Conservation (phyloP, 768 basidiomycete genomes). For the Suillus discolor region DNA sequence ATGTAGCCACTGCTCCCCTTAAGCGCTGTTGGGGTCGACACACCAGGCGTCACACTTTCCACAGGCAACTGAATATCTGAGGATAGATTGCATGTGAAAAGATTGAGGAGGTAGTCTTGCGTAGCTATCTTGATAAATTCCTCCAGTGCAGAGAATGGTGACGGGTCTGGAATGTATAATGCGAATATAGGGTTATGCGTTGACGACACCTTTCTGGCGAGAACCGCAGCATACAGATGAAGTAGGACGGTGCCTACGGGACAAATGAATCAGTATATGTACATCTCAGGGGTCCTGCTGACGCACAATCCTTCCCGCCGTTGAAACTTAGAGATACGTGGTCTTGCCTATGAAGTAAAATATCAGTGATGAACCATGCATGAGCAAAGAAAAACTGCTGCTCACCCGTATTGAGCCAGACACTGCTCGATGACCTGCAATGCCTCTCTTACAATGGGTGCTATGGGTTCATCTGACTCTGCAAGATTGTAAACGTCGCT, state of each 20-base stretch:
- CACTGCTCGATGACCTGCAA: slow-evolving; percentile 79
- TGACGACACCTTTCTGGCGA: slow-evolving; percentile 48
- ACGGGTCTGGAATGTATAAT: slow-evolving; percentile 88
- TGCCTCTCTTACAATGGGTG: slow-evolving; percentile 72
- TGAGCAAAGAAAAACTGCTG: slow-evolving; percentile 14
- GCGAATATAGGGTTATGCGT: slow-evolving; percentile 54
- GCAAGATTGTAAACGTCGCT: slow-evolving; percentile 66
- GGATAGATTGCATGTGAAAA: slow-evolving; percentile 46
- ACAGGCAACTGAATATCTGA: slow-evolving; percentile 47
- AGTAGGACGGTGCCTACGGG: slow-evolving; percentile 88
- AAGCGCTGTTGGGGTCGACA: slow-evolving; percentile 24
- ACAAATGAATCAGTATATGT: slow-evolving; percentile 9
- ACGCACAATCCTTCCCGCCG: slow-evolving; percentile 96
- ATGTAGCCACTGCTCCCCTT: slow-evolving; percentile 12
- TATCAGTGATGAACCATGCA: slow-evolving; percentile 11
- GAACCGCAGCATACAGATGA: slow-evolving; percentile 79
- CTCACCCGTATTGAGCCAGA: slow-evolving; percentile 82
- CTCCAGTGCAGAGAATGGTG: slow-evolving; percentile 86
- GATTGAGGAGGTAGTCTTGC: slow-evolving; percentile 69
- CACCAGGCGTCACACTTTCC: slow-evolving; percentile 47
- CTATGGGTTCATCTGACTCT: slow-evolving; percentile 53
- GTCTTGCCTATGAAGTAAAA: slow-evolving; percentile 50
- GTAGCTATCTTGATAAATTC: slow-evolving; percentile 72
- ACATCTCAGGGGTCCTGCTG: neutral
- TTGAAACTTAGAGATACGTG: slow-evolving; percentile 92